phyloP scores from a whole-genome alignment of 768 basidiomycete genomes.

The Lactarius hatsudake region DNA sequence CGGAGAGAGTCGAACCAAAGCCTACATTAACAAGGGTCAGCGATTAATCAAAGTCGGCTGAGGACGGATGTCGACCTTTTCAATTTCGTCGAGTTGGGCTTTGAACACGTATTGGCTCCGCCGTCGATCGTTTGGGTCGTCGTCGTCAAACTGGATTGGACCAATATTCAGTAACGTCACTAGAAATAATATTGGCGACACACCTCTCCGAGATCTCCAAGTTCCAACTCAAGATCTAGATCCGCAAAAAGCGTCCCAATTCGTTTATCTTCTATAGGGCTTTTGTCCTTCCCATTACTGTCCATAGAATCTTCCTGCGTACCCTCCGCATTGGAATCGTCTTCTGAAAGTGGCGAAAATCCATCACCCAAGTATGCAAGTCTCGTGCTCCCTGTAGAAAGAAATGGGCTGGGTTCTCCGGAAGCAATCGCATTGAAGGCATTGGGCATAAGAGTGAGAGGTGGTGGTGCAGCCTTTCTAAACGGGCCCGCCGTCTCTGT shows the following conservation, averaged over 20 bases:
- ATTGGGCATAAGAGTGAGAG: slow-evolving; percentile 41
- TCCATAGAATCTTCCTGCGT: slow-evolving; percentile 12
- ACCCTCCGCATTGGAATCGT: slow-evolving; percentile 24
- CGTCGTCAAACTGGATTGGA: slow-evolving; percentile 54
- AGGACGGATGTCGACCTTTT: slow-evolving; percentile 46
- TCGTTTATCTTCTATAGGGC: slow-evolving; percentile 43
- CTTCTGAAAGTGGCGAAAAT: slow-evolving; percentile 25
- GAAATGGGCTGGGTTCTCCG: slow-evolving; percentile 38
- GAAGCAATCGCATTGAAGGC: slow-evolving; percentile 36
- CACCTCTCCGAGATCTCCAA: slow-evolving; percentile 42
- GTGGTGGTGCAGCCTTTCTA: slow-evolving; percentile 54
- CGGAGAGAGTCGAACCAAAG: slow-evolving; percentile 66
- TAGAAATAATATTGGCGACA: not conserved
- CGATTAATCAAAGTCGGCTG: not conserved
- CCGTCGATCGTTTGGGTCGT: slow-evolving; percentile 71
- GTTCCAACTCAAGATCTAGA: slow-evolving; percentile 43
- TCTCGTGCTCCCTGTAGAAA: slow-evolving; percentile 37
- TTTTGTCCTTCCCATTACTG: slow-evolving; percentile 29
- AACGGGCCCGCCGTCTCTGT: slow-evolving; percentile 20
- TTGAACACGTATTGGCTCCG: slow-evolving; percentile 74
- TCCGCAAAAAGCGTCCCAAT: slow-evolving; percentile 47
- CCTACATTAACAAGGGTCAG: slow-evolving; percentile 37
- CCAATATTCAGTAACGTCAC: slow-evolving; percentile 25
- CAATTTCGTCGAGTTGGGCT: slow-evolving; percentile 76
- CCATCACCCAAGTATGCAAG: slow-evolving; percentile 48